Evolutionary conservation across 2,329 filamentous ascomycete species (phyloP).

Genomic region (Pleurostoma richardsiae): DNA sequence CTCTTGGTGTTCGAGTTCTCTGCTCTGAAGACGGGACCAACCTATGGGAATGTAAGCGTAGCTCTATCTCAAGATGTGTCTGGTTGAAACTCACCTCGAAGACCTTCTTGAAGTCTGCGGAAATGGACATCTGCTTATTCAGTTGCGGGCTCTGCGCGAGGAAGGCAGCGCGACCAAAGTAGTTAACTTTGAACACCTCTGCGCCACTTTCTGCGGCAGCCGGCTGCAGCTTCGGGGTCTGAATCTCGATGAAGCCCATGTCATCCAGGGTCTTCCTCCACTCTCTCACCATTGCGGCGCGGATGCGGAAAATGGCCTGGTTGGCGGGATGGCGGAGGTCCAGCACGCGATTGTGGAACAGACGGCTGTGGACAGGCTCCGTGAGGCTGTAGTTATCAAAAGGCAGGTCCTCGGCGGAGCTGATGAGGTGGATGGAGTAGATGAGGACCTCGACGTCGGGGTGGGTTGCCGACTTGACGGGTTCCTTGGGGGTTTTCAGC

Average conservation of each 20-base stretch:
- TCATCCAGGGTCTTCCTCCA: slow-evolving; percentile 74
- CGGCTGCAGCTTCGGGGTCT: slow-evolving; percentile 87
- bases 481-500: slow-evolving; percentile 67
- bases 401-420: slow-evolving; percentile 41
- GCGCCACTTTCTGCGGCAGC: slow-evolving; percentile 87
- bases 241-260: slow-evolving; percentile 83
- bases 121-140: slow-evolving; percentile 89
- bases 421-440: slow-evolving; percentile 44
- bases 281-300: slow-evolving; percentile 71
- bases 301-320: slow-evolving; percentile 83
- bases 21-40: slow-evolving; percentile 85
- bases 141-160: slow-evolving; percentile 88
- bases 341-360: slow-evolving; percentile 68
- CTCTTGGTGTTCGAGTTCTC: slow-evolving; percentile 95
- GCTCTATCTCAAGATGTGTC: background rate
- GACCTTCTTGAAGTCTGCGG: slow-evolving; percentile 81
- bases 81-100: slow-evolving; percentile 55
- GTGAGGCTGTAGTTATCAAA: slow-evolving; percentile 46
- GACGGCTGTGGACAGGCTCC: slow-evolving; percentile 62
- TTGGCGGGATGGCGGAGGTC: slow-evolving; percentile 82
- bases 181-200: slow-evolving; percentile 87
- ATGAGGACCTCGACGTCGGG: slow-evolving; percentile 74
- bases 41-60: slow-evolving; percentile 20
- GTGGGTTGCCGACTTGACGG: slow-evolving; percentile 70
- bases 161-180: slow-evolving; percentile 84